These are phyloP conservation scores for Sclerotinia trifoliorum DNA, from an alignment of 2,329 filamentous ascomycete genomes.

Conservation along the genomic window DNA sequence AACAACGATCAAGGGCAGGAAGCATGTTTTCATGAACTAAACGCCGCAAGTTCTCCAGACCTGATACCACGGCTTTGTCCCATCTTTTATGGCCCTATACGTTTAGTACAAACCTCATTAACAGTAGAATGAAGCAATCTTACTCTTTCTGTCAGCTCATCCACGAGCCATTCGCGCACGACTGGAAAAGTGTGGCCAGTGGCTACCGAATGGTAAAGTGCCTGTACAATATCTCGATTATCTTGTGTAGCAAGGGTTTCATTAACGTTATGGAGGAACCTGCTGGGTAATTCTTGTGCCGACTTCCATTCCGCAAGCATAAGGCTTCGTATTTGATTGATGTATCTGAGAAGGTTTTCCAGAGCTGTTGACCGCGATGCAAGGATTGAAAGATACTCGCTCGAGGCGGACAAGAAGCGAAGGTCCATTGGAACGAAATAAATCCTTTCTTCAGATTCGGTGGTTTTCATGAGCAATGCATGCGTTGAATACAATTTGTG, in stretches of 20 bases:
- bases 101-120: slow-evolving; percentile 26
- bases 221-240: slow-evolving; percentile 67
- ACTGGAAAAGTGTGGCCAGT: slow-evolving; percentile 76
- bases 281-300: slow-evolving; percentile 71
- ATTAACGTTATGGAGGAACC: slow-evolving; percentile 76
- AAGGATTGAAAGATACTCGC: slow-evolving; percentile 78
- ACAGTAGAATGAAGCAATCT: slow-evolving; percentile 34
- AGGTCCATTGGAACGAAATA: slow-evolving; percentile 76
- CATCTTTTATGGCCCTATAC: slow-evolving; percentile 83
- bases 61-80: slow-evolving; percentile 81
- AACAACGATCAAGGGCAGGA: slow-evolving; percentile 80
- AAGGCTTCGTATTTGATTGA: slow-evolving; percentile 75
- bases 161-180: slow-evolving; percentile 84
- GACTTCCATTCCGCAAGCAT: slow-evolving; percentile 82
- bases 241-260: slow-evolving; percentile 69
- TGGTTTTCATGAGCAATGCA: slow-evolving; percentile 60
- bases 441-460: slow-evolving; percentile 45
- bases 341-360: slow-evolving; percentile 82
- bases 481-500: slow-evolving; percentile 76
- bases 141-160: slow-evolving; percentile 77
- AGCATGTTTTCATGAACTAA: slow-evolving; percentile 85
- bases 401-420: slow-evolving; percentile 75
- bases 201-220: slow-evolving; percentile 78
- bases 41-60: slow-evolving; percentile 73
- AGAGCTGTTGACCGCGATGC: slow-evolving; percentile 84